These are phyloP conservation scores for Baorangia bicolor DNA, from an alignment of 768 basidiomycete species.

Conservation along the genomic window DNA sequence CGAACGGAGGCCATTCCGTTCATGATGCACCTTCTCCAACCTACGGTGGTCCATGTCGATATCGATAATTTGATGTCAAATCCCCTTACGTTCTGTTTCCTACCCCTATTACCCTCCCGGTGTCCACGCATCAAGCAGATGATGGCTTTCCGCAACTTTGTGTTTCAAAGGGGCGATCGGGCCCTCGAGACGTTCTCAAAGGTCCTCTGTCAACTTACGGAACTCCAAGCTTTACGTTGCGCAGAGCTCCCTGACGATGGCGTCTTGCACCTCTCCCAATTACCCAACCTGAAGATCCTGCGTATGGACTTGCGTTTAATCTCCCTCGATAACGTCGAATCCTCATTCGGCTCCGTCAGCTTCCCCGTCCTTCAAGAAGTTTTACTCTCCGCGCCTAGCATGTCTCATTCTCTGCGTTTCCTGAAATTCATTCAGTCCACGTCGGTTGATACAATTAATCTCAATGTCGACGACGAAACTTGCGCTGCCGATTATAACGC, in stretches of 20 bases:
- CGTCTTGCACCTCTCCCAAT: constrained; percentile 20
- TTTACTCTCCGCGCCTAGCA: constrained; percentile 22
- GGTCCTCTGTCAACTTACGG: constrained; percentile 21
- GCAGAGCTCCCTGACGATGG: constrained; percentile 27
- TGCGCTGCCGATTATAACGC: constrained; percentile 23
- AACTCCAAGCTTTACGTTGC: constrained; percentile 26
- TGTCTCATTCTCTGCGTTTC: constrained; percentile 24
- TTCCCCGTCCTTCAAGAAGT: constrained; percentile 27
- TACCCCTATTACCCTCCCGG: constrained; percentile 20
- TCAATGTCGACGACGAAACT: constrained; percentile 33
- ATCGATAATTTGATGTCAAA: constrained; percentile 31
- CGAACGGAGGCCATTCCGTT: constrained; percentile 24
- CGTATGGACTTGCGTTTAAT: constrained; percentile 28
- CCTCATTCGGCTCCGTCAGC: constrained; percentile 2
- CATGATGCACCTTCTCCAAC: constrained; percentile 25
- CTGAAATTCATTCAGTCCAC: constrained; percentile 27
- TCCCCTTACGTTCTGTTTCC: constrained; percentile 15
- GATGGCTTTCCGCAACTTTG: constrained; percentile 30
- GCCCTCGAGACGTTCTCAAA: constrained; percentile 25
- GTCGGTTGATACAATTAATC: constrained; percentile 32
- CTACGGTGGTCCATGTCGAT: constrained; percentile 27
- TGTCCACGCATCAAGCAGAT: constrained; percentile 28
- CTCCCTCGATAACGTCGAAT: constrained; percentile 22
- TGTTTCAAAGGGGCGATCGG: constrained; percentile 25
- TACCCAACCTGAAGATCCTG: constrained; percentile 23